Conservation (phyloP, 345 rosid genomes). For the Eutrema heterophyllum region DNA sequence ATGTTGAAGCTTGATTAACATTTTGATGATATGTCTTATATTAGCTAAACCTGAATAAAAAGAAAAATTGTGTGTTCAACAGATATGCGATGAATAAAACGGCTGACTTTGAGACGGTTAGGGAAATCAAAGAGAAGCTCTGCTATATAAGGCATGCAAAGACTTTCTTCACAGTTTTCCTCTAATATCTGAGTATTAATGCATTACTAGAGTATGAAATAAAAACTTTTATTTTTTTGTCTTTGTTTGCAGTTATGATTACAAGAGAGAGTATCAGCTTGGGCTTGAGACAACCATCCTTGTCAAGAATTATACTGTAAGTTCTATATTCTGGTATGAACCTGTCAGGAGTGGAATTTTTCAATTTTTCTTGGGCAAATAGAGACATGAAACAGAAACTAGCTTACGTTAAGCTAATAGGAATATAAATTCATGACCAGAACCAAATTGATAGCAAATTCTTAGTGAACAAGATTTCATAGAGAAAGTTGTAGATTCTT, state of each 20-base stretch:
- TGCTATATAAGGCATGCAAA: slow-evolving; percentile 73
- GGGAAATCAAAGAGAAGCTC: slow-evolving; percentile 95
- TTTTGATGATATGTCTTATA: neutral
- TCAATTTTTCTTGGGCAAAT: neutral
- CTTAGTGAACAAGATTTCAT: neutral
- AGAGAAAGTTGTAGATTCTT: neutral
- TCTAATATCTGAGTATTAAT: neutral
- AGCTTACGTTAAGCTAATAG: neutral
- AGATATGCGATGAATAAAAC: slow-evolving; percentile 90
- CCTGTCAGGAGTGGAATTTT: neutral
- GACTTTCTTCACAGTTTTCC: neutral
- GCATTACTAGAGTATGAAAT: neutral
- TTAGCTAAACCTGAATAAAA: neutral
- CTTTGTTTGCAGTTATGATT: slow-evolving; percentile 67
- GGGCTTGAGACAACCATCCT: slow-evolving; percentile 98
- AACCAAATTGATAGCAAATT: neutral
- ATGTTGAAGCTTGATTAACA: neutral
- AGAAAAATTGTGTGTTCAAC: slow-evolving; percentile 19
- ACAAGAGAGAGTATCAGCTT: slow-evolving; percentile 86
- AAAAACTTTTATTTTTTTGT: neutral
- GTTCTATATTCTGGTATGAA: slow-evolving; percentile 23
- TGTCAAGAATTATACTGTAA: slow-evolving; percentile 89
- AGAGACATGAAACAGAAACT: neutral
- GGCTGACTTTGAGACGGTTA: slow-evolving; percentile 94
- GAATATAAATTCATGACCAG: neutral